Evolutionary conservation across 495 filamentous ascomycete species (phyloP).

Genomic region (Massariosphaeria phaeospora): DNA sequence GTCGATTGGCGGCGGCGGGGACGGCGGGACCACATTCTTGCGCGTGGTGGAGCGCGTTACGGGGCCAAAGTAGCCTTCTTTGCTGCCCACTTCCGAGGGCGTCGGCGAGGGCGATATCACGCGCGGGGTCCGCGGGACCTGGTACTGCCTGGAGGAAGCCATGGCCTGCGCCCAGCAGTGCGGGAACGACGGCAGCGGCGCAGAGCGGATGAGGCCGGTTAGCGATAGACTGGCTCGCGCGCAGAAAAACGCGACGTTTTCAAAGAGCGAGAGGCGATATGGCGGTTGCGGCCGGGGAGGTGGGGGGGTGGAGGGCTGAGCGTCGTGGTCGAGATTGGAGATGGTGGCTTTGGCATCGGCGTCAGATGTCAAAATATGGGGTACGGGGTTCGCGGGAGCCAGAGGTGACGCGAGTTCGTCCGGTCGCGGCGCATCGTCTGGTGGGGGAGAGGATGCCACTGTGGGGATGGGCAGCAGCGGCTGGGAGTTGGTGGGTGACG

Average conservation of each 20-base stretch:
- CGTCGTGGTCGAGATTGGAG: not conserved
- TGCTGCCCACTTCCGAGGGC: slow-evolving; percentile 38
- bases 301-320: not conserved
- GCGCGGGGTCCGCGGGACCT: slow-evolving; percentile 42
- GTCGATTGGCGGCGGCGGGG: slow-evolving; percentile 33
- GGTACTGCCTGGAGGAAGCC: slow-evolving; percentile 36
- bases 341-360: slow-evolving; percentile 13
- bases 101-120: slow-evolving; percentile 46
- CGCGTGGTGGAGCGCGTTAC: slow-evolving; percentile 37
- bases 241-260: slow-evolving; percentile 23
- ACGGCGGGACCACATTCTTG: slow-evolving; percentile 23
- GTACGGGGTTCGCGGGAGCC: slow-evolving; percentile 18
- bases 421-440: slow-evolving; percentile 29
- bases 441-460: slow-evolving; percentile 18
- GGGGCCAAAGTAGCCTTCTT: slow-evolving; percentile 43
- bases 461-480: slow-evolving; percentile 11
- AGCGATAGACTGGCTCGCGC: slow-evolving; percentile 19
- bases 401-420: slow-evolving; percentile 20
- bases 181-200: slow-evolving; percentile 29
- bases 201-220: slow-evolving; percentile 30
- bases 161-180: slow-evolving; percentile 34
- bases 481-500: not conserved
- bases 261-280: slow-evolving; percentile 13
- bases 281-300: slow-evolving; percentile 2
- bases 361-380: slow-evolving; percentile 15